Conservation (phyloP, 352 stramenopile species). For the Phytophthora melonis region DNA sequence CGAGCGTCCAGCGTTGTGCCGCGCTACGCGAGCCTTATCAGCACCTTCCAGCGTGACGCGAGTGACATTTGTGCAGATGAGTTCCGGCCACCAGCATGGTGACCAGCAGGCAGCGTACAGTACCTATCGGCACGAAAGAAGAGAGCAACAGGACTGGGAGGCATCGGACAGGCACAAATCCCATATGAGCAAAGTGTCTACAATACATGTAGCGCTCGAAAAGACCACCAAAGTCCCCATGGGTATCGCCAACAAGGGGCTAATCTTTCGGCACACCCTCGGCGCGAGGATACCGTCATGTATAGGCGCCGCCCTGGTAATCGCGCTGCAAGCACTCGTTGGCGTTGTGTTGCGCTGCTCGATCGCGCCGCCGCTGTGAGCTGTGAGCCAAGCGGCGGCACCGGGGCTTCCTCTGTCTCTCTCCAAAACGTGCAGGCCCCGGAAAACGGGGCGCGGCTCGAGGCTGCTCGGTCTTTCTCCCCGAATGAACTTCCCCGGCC, state of each 20-base stretch:
- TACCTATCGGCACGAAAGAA: constrained; percentile 26
- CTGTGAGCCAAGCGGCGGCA: constrained; percentile 40
- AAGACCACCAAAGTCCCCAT: background rate
- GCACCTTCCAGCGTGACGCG: constrained; percentile 23
- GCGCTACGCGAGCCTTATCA: background rate
- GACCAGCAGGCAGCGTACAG: background rate
- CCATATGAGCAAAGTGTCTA: constrained; percentile 17
- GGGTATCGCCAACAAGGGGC: constrained; percentile 18
- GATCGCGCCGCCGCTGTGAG: constrained; percentile 11
- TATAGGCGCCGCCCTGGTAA: constrained; percentile 41
- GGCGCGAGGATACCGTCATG: constrained; percentile 18
- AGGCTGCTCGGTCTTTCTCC: constrained; percentile 37
- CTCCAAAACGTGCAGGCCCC: background rate
- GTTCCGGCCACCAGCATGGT: constrained; percentile 15
- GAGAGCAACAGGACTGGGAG: background rate
- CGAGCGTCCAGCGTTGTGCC: background rate
- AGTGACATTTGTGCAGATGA: background rate
- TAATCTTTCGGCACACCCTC: constrained; percentile 13
- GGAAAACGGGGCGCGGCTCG: constrained; percentile 25
- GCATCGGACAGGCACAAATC: constrained; percentile 10
- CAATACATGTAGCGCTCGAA: background rate
- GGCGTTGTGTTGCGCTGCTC: constrained; percentile 23
- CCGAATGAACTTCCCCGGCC: constrained; percentile 34
- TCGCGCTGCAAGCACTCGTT: constrained; percentile 26
- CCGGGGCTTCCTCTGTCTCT: constrained; percentile 34